Conservation (phyloP, 164 flowering plant species). For the Malania oleifera region DNA sequence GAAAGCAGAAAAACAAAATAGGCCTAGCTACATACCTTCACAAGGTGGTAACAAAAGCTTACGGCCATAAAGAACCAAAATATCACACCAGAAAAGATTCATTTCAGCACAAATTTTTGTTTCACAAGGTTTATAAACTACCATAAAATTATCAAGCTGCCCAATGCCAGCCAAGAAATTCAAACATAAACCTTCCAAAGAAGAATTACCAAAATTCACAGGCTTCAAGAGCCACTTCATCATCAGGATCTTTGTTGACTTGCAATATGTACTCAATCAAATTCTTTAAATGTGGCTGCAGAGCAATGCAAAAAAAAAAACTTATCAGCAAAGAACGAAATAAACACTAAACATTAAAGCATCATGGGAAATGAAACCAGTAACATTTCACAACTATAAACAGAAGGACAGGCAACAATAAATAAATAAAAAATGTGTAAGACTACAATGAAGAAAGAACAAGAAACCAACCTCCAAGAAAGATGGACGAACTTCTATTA, state of each 20-base stretch:
- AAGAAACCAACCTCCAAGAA: conserved; percentile 67
- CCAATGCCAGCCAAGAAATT: not conserved
- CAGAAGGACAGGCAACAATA: not conserved
- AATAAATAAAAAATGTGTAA: not conserved
- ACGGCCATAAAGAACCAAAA: no score
- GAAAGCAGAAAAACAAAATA: no score
- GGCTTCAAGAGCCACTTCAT: conserved; percentile 96
- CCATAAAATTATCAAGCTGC: not conserved
- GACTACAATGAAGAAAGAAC: not conserved
- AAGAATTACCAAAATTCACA: conserved; percentile 91
- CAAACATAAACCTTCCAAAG: conserved; percentile 1
- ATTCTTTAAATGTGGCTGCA: conserved; percentile 88
- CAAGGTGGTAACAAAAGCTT: no score
- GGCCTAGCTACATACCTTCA: no score
- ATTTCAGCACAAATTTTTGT: not conserved
- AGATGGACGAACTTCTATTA: conserved; percentile 81
- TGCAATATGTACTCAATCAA: conserved; percentile 87
- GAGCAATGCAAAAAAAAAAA: not conserved
- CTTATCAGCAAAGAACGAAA: not conserved
- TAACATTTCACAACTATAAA: not conserved
- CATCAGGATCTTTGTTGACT: conserved; percentile 88
- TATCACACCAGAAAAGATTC: no score
- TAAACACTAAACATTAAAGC: not conserved
- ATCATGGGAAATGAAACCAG: not conserved
- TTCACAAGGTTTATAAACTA: not conserved